A percentile compares a stretch with the other conserved stretches of the same genome.
Evolutionary conservation across 140 eudicot species (phyloP).

Genomic region (Stevia rebaudiana): DNA sequence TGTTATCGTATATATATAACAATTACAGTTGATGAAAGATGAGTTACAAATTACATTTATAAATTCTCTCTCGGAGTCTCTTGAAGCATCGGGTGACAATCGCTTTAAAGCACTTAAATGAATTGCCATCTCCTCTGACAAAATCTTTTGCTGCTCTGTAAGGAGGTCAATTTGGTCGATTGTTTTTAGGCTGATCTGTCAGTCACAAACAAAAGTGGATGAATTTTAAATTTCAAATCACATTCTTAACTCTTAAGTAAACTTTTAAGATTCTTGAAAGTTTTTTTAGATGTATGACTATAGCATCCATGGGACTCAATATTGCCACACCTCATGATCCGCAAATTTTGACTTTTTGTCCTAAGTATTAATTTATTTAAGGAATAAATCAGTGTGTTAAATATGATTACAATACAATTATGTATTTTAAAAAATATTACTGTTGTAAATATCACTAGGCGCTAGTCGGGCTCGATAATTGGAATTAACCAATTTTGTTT

Average conservation of each 20-base stretch:
- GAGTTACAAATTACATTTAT: slow-evolving; percentile 53
- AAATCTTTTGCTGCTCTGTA: slow-evolving; percentile 85
- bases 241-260: not conserved
- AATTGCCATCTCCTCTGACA: slow-evolving; percentile 89
- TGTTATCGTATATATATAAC: slow-evolving; percentile 16
- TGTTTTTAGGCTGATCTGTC: slow-evolving; percentile 63
- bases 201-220: slow-evolving; percentile 17
- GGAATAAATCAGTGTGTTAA: not conserved
- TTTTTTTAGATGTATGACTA: not conserved
- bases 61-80: slow-evolving; percentile 47
- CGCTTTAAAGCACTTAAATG: slow-evolving; percentile 77
- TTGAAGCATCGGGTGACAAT: slow-evolving; percentile 56
- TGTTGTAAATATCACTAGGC: no score
- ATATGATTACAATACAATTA: not conserved
- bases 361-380: not conserved
- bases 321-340: not conserved
- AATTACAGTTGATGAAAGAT: not conserved
- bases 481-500: no score
- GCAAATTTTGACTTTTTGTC: not conserved
- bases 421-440: not conserved
- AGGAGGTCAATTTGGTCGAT: slow-evolving; percentile 85
- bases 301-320: not conserved
- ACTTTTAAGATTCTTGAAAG: not conserved
- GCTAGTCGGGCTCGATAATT: no score
- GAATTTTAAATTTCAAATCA: slow-evolving; percentile 10